Percentiles rank a stretch among this genome's conserved stretches.
Evolutionary conservation across 2,329 filamentous ascomycete species (phyloP).

Genomic region (Hymenotorrendiella dingleyae): DNA sequence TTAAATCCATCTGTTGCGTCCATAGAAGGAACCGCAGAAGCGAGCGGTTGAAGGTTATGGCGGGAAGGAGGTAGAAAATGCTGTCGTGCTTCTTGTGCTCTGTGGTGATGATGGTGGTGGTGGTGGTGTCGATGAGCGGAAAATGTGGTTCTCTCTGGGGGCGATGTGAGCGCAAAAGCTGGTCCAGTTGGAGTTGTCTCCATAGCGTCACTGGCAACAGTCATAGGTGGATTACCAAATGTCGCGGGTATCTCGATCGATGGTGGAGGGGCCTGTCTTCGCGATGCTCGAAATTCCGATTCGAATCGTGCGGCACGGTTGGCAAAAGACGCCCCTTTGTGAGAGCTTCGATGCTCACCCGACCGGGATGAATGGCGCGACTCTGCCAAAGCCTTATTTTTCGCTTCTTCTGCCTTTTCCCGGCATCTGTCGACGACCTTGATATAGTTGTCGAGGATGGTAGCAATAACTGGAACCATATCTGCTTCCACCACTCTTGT

Average conservation of each 20-base stretch:
- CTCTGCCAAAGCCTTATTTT: constrained; percentile 49
- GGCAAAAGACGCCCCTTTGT: constrained; percentile 39
- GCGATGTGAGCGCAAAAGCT: constrained; percentile 61
- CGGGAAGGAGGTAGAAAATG: constrained; percentile 44
- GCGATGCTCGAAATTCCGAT: constrained; percentile 54
- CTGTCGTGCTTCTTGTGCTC: constrained; percentile 45
- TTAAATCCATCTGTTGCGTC: constrained; percentile 67
- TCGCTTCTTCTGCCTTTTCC: constrained; percentile 78
- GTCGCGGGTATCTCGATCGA: constrained; percentile 70
- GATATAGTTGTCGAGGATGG: constrained; percentile 97
- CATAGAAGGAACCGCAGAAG: constrained; percentile 60
- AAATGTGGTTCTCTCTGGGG: constrained; percentile 64
- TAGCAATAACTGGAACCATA: constrained; percentile 98
- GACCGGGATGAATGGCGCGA: constrained; percentile 31
- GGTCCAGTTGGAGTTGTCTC: constrained; percentile 57
- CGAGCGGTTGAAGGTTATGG: constrained; percentile 58
- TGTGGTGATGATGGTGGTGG: constrained; percentile 45
- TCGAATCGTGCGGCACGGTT: constrained; percentile 49
- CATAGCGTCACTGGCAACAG: constrained; percentile 41
- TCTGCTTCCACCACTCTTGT: constrained; percentile 96
- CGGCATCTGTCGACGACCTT: constrained; percentile 90
- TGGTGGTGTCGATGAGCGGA: constrained; percentile 47
- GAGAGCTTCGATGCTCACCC: constrained; percentile 26
- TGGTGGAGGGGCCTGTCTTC: constrained; percentile 77
- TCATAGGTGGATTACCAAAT: constrained; percentile 42